Base-by-base conservation (phyloP, 306 rosid species). In the Prosopis cineraria region DNA sequence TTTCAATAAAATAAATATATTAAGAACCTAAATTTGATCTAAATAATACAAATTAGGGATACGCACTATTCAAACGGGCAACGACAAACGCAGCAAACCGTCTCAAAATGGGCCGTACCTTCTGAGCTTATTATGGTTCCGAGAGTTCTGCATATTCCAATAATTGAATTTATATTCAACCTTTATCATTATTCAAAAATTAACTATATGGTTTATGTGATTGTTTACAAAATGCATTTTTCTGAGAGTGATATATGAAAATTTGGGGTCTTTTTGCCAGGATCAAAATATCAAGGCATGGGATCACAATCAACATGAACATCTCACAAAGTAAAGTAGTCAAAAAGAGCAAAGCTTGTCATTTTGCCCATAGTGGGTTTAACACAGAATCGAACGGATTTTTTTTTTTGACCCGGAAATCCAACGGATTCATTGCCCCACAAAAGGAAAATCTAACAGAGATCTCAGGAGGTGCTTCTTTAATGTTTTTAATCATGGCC, bases 251-350 rank as follows among this genome's bases (percentile, higher is more conserved):
- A 14, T 33, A 30, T 41, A 68, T 17, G 72, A 67, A 59, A 50
- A 74, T 47, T 45, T n/a, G 7, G 47, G 36, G 63, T 68, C 68
- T 48, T 52, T 31, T 6, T 74, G 55, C 17, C 4, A 13, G 68
- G 69, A 52, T 30, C 40, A n/a, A 72, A 73, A 60, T 62, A 45
- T 83, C 80, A 59, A 68, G 55, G 77, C 11, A 68, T 44, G 53
- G 69, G 73, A 74, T 76, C 72, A 69, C 68, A 30, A 39, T 80
- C 63, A 76, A 39, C 69, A 30, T 20, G 64, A 73, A 66, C 76
- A 67, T 80, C 84, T 60, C 30, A 55, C 11, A 40, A 19, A 19
- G 50, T 47, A 3, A 17, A 81, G 45, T n/a, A 44, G 55, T 64
- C 65, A 50, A 70, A 60, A 60, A n/a, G 3, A 67, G 67, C 25